phyloP scores from a whole-genome alignment of 2,329 filamentous ascomycete species.

The Aspergillus sergii region DNA sequence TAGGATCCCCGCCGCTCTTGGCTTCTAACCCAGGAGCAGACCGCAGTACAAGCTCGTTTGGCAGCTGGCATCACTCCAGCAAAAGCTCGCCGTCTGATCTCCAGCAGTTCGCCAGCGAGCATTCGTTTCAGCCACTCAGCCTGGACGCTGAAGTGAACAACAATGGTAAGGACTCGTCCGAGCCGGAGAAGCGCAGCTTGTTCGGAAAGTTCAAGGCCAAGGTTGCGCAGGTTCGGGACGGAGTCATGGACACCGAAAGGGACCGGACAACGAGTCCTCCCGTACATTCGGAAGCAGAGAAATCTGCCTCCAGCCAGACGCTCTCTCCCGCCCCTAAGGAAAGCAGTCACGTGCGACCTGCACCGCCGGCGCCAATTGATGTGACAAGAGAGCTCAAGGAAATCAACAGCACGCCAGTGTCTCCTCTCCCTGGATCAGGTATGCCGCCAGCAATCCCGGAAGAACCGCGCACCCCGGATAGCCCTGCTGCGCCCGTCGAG shows the following conservation, averaged over 20 bases:
- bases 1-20: conserved; percentile 52
- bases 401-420: conserved; percentile 28
- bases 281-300: conserved; percentile 40
- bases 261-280: conserved; percentile 55
- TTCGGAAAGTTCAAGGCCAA: conserved; percentile 69
- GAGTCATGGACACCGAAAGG: conserved; percentile 58
- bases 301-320: conserved; percentile 35
- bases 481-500: conserved; percentile 12
- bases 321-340: conserved; percentile 35
- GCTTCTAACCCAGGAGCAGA: conserved; percentile 67
- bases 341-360: conserved; percentile 22
- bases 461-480: conserved; percentile 35
- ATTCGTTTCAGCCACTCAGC: conserved; percentile 37
- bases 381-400: conserved; percentile 27
- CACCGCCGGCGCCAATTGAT: conserved; percentile 28
- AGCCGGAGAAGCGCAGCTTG: conserved; percentile 60
- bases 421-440: conserved; percentile 33
- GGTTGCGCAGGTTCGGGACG: conserved; percentile 56
- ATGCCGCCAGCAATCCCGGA: conserved; percentile 38
- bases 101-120: conserved; percentile 41
- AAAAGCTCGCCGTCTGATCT: conserved; percentile 51
- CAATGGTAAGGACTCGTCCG: conserved; percentile 29
- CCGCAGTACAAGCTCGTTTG: conserved; percentile 68
- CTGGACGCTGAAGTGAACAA: conserved; percentile 43
- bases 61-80: conserved; percentile 56